Percentiles rank a stretch among this genome's conserved stretches.
phyloP scores from a whole-genome alignment of 2,329 filamentous ascomycete species.

The Cladosporium sp. region DNA sequence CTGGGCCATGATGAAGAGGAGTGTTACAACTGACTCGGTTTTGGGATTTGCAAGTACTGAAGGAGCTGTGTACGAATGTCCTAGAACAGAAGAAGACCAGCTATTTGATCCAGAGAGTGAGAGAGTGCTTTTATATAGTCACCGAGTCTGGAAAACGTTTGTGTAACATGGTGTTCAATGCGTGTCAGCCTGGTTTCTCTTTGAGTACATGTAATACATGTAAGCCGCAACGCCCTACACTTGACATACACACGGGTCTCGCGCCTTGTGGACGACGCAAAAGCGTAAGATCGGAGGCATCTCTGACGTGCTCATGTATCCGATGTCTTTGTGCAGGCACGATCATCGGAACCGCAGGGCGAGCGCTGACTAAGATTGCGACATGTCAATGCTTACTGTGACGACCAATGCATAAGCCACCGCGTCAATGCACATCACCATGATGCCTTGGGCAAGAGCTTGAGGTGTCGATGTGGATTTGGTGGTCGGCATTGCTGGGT shows the following conservation, averaged over 20 bases:
- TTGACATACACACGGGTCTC: not conserved
- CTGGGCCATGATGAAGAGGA: not conserved
- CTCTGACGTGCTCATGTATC: not conserved
- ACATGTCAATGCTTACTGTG: not conserved
- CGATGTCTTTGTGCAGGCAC: no score
- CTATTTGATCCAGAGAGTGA: not conserved
- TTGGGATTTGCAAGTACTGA: not conserved
- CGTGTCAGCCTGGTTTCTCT: conserved; percentile 2
- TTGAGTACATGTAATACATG: no score
- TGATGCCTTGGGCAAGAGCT: not conserved
- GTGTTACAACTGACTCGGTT: not conserved
- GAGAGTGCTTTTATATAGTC: not conserved
- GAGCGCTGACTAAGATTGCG: not conserved
- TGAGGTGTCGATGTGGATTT: not conserved
- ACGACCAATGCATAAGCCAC: not conserved
- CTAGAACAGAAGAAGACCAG: not conserved
- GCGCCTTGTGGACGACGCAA: no score
- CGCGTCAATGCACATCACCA: not conserved
- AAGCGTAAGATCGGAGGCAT: not conserved
- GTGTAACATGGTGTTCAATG: not conserved
- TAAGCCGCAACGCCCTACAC: not conserved
- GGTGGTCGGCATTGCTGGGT: not conserved
- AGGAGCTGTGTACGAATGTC: not conserved
- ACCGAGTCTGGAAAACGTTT: not conserved
- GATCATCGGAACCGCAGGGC: no score